Conservation (phyloP, 345 rosid species). For the Viola odorata region DNA sequence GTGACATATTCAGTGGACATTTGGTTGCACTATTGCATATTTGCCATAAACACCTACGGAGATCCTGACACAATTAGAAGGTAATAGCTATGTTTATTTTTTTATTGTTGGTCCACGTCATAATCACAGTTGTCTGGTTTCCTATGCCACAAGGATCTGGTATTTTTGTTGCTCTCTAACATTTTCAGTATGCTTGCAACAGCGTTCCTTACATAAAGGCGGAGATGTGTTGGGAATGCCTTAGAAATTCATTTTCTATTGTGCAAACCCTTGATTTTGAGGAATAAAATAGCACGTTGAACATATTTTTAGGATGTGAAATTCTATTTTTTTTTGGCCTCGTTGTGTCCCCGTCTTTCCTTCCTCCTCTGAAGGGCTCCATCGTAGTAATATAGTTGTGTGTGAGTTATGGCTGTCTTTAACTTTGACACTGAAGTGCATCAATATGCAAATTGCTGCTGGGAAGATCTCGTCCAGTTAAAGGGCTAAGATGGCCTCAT, state of each 20-base stretch:
- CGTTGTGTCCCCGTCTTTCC: conserved; percentile 19
- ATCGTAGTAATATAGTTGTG: conserved; percentile 37
- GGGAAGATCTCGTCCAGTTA: conserved; percentile 84
- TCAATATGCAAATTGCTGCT: conserved; percentile 90
- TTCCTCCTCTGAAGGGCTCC: conserved; percentile 24
- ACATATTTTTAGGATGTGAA: conserved; percentile 25
- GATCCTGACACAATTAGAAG: conserved; percentile 94
- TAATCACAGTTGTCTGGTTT: conserved; percentile 25
- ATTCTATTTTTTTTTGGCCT: conserved; percentile 19
- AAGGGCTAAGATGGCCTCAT: conserved; percentile 86
- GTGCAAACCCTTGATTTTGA: conserved; percentile 33
- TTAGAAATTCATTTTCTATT: conserved; percentile 34
- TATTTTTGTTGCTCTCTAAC: conserved; percentile 53
- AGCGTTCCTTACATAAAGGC: conserved; percentile 58
- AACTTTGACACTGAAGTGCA: conserved; percentile 63
- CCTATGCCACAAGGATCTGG: conserved; percentile 30
- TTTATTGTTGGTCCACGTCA: conserved; percentile 24
- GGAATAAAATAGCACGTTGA: conserved; percentile 27
- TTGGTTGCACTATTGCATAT: conserved; percentile 87
- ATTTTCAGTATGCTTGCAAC: conserved; percentile 63
- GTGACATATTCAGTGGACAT: conserved; percentile 98
- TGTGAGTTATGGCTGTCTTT: conserved; percentile 37
- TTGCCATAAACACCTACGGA: conserved; percentile 75
- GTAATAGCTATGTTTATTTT: conserved; percentile 37
- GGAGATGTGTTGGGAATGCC: conserved; percentile 59